These are phyloP conservation scores for Lasiodiplodia sp. DNA, from an alignment of 2,329 filamentous ascomycete genomes.

Conservation along the genomic window DNA sequence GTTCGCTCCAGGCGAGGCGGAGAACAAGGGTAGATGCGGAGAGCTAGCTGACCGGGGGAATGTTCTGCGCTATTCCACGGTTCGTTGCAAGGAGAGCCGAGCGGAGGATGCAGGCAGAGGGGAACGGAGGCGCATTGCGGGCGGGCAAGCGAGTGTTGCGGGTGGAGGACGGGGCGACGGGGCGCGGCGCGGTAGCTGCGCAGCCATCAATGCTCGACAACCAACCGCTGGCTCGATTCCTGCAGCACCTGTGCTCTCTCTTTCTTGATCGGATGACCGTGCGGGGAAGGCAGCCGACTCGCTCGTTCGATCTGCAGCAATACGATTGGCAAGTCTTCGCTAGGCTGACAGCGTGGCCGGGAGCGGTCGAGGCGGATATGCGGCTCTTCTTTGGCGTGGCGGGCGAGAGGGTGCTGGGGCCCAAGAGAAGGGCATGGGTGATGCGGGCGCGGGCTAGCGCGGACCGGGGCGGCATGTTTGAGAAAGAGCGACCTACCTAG, in stretches of 20 bases:
- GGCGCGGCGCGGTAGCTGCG: neutral
- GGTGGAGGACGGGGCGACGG: neutral
- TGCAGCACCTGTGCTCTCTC: neutral
- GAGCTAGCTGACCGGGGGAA: neutral
- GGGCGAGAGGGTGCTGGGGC: neutral
- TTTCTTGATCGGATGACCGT: neutral
- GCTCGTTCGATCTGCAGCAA: neutral
- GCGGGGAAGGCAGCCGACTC: slow-evolving; percentile 10
- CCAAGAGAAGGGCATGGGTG: neutral
- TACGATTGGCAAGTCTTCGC: neutral
- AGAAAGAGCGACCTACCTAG: neutral
- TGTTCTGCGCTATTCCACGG: slow-evolving; percentile 4
- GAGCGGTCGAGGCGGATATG: neutral
- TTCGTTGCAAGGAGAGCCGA: neutral
- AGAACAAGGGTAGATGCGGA: neutral
- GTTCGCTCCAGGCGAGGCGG: neutral
- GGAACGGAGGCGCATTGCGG: slow-evolving; percentile 6
- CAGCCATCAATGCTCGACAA: slow-evolving; percentile 11
- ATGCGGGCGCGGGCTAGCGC: slow-evolving; percentile 10
- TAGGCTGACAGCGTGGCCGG: neutral
- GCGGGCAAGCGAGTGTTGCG: neutral
- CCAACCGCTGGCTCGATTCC: neutral
- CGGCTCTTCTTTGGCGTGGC: slow-evolving; percentile 3
- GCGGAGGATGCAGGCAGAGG: neutral
- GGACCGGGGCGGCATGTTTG: slow-evolving; percentile 13